phyloP scores from a whole-genome alignment of 192 early-diverging fungal species.

The Helicostylum pulchrum region DNA sequence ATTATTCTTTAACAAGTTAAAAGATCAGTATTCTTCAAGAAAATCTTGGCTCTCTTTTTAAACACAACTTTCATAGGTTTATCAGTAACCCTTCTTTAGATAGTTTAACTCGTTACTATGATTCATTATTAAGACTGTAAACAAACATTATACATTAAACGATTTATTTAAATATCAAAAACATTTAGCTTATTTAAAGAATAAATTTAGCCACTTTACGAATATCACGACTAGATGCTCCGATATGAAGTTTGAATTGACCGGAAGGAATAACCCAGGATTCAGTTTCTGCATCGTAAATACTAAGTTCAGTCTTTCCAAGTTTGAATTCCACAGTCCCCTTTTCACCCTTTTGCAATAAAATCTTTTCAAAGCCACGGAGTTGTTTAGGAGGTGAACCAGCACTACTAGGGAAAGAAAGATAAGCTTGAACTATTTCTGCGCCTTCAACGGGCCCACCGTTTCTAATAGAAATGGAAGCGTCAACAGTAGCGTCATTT shows the following conservation, averaged over 20 bases:
- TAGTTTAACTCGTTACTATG: too few species aligned
- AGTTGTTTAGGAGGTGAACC: constrained; percentile 39
- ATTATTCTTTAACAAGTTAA: too few species aligned
- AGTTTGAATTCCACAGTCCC: constrained; percentile 41
- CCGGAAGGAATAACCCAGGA: constrained; percentile 50
- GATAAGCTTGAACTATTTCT: constrained; percentile 34
- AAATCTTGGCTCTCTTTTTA: too few species aligned
- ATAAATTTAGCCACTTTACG: constrained; percentile 2
- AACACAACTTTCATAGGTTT: too few species aligned
- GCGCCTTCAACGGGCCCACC: constrained; percentile 26
- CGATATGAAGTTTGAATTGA: constrained; percentile 47
- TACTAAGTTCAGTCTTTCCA: constrained; percentile 42
- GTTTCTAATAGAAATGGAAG: constrained; percentile 36
- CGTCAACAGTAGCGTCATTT: constrained; percentile 1
- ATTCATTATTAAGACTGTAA: too few species aligned
- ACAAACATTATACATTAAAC: too few species aligned
- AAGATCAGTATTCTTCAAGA: too few species aligned
- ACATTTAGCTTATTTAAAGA: too few species aligned
- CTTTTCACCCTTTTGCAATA: constrained; percentile 1
- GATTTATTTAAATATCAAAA: too few species aligned
- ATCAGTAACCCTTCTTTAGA: too few species aligned
- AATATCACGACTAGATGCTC: constrained; percentile 53
- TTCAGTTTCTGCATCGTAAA: constrained; percentile 35
- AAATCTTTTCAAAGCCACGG: constrained; percentile 35
- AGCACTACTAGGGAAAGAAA: constrained; percentile 37